phyloP scores from a whole-genome alignment of 2,329 filamentous ascomycete species.

The Aurifilum marmelostoma region DNA sequence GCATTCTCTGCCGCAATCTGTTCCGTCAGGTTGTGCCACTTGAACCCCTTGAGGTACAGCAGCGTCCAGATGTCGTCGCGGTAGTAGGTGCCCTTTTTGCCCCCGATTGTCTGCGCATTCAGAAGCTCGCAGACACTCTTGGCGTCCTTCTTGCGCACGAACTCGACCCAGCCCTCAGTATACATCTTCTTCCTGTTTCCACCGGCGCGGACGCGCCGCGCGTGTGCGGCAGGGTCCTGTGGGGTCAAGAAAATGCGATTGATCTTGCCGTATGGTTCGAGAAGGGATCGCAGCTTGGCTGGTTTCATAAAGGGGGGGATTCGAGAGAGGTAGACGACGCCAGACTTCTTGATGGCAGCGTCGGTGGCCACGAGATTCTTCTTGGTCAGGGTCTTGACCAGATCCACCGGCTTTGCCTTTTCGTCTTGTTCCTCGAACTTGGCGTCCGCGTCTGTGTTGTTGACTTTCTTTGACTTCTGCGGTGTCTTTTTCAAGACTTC shows the following conservation, averaged over 20 bases:
- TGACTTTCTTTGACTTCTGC: conserved; percentile 30
- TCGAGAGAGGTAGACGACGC: conserved; percentile 81
- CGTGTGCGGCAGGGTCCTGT: conserved; percentile 69
- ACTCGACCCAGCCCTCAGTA: conserved; percentile 87
- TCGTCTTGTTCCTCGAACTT: conserved; percentile 37
- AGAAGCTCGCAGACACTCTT: conserved; percentile 76
- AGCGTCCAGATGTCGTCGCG: conserved; percentile 87
- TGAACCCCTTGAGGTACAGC: conserved; percentile 80
- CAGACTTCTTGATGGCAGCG: conserved; percentile 70
- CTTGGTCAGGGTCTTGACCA: conserved; percentile 57
- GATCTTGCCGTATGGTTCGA: conserved; percentile 74
- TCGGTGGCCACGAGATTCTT: conserved; percentile 70
- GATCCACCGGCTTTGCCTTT: conserved; percentile 29
- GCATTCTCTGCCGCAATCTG: conserved; percentile 83
- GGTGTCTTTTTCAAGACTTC: conserved; percentile 26
- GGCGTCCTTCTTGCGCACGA: conserved; percentile 73
- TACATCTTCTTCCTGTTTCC: conserved; percentile 85
- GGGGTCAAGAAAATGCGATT: conserved; percentile 80
- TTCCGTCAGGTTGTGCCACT: conserved; percentile 76
- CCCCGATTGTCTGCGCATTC: conserved; percentile 78
- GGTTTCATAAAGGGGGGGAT: conserved; percentile 91
- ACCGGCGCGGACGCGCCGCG: conserved; percentile 69
- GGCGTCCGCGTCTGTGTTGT: conserved; percentile 27
- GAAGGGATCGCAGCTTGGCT: conserved; percentile 72
- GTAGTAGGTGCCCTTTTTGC: conserved; percentile 83